Conservation (phyloP, 2,329 filamentous ascomycete species). For the Torrubiella hemipterigena region DNA sequence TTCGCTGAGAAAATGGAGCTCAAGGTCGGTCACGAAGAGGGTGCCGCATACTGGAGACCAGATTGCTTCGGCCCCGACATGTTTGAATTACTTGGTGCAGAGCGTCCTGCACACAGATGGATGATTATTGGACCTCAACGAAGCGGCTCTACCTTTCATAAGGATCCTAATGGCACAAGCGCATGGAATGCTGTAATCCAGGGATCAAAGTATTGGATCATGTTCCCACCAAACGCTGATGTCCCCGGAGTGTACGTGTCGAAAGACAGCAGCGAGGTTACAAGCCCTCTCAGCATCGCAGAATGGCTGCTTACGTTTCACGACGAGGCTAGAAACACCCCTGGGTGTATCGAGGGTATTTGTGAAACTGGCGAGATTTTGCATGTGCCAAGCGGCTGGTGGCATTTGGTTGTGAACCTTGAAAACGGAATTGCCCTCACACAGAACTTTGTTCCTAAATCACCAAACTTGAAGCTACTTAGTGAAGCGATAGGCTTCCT, state of each 20-base stretch:
- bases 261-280: conserved; percentile 83
- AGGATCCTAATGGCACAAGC: conserved; percentile 60
- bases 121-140: conserved; percentile 79
- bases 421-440: conserved; percentile 79
- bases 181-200: conserved; percentile 92
- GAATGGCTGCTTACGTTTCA: conserved; percentile 93
- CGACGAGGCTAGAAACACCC: conserved; percentile 60
- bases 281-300: conserved; percentile 86
- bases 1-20: conserved; percentile 83
- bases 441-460: conserved; percentile 83
- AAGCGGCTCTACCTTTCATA: conserved; percentile 91
- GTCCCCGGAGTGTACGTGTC: conserved; percentile 89
- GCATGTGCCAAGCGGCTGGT: conserved; percentile 91
- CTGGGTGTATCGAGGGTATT: conserved; percentile 75
- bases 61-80: conserved; percentile 78
- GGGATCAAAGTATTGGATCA: conserved; percentile 95
- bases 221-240: conserved; percentile 72
- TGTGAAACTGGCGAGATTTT: conserved; percentile 76
- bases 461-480: conserved; percentile 43
- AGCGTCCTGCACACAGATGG: conserved; percentile 84
- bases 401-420: conserved; percentile 89
- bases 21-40: conserved; percentile 39
- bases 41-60: conserved; percentile 62
- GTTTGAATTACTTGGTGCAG: conserved; percentile 63
- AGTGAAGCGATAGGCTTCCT: conserved; percentile 69